These are phyloP conservation scores for Neostapfia colusana DNA, from an alignment of 176 grass and related monocot genomes.

Conservation along the genomic window DNA sequence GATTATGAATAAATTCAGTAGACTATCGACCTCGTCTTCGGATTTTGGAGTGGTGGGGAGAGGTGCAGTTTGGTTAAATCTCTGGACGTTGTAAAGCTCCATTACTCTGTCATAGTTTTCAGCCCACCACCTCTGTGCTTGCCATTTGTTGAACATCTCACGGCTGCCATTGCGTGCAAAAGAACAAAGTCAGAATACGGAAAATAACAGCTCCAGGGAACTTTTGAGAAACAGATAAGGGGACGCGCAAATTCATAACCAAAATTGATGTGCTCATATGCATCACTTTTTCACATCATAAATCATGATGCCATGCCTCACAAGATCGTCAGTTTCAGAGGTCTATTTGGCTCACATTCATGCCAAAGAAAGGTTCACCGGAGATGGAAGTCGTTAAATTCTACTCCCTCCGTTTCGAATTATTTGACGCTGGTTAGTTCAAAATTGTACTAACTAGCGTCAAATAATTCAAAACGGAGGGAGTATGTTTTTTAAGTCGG, in stretches of 20 bases:
- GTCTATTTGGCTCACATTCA: not conserved
- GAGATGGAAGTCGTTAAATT: not conserved
- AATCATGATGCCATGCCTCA: not conserved
- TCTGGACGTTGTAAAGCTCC: slow-evolving; percentile 98
- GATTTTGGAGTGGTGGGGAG: slow-evolving; percentile 83
- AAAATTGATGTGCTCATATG: not conserved
- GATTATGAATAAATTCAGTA: not conserved
- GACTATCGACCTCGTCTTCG: slow-evolving; percentile 69
- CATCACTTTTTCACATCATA: not conserved
- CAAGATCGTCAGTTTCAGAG: not conserved
- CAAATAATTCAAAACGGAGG: too few species aligned
- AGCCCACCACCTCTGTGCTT: slow-evolving; percentile 97
- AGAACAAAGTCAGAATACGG: not conserved
- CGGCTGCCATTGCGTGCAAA: slow-evolving; percentile 45
- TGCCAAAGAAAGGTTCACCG: not conserved
- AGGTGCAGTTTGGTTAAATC: slow-evolving; percentile 76
- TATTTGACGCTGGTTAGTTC: too few species aligned
- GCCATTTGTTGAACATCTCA: slow-evolving; percentile 98
- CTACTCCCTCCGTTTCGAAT: too few species aligned
- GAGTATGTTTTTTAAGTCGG: too few species aligned
- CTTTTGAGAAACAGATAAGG: slow-evolving; percentile 8
- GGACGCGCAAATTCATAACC: not conserved
- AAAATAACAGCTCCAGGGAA: slow-evolving; percentile 19
- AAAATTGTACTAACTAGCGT: too few species aligned
- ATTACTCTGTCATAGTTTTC: slow-evolving; percentile 97